Evolutionary conservation across 2,329 filamentous ascomycete species (phyloP).

Genomic region (Fusarium humuli): DNA sequence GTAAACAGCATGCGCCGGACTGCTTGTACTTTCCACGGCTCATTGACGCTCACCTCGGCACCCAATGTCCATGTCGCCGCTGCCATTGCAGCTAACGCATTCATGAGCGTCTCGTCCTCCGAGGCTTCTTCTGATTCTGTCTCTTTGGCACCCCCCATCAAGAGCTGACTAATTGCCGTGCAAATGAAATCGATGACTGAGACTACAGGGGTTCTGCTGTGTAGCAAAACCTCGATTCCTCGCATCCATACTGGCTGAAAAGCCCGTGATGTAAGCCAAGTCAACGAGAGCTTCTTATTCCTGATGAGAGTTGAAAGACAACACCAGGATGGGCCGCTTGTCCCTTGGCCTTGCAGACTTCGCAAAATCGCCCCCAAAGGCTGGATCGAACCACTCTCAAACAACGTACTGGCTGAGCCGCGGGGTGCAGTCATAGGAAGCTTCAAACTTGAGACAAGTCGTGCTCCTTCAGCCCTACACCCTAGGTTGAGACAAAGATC

Average conservation of each 20-base stretch:
- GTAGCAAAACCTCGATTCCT: constrained; percentile 43
- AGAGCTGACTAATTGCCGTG: constrained; percentile 42
- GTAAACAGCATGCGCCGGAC: constrained; percentile 44
- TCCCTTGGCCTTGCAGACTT: constrained; percentile 11
- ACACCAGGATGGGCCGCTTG: constrained; percentile 33
- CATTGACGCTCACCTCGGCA: constrained; percentile 1
- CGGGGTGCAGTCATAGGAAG: constrained; percentile 31
- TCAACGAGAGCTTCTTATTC: constrained; percentile 34
- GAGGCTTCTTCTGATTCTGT: constrained; percentile 5
- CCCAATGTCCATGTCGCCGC: constrained; percentile 43
- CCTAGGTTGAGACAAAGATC: constrained; percentile 47
- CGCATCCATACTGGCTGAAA: constrained; percentile 46
- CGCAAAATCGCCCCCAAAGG: constrained; percentile 41
- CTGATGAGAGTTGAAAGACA: constrained; percentile 42
- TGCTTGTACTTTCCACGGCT: constrained; percentile 22
- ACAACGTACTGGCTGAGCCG: constrained; percentile 22
- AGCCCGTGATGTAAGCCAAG: constrained; percentile 43
- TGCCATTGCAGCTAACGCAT: constrained; percentile 48
- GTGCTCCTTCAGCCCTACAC: constrained; percentile 47
- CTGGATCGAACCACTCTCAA: constrained; percentile 35
- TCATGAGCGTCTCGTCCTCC: constrained; percentile 47
- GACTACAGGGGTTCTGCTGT: constrained; percentile 35
- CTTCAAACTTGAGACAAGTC: constrained; percentile 38
- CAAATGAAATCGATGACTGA: constrained; percentile 42
- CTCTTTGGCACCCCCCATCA: constrained; percentile 16